Evolutionary conservation across 495 filamentous ascomycete species (phyloP), one percentile per base, ranked within the genome.

Genomic region (Penicillium cinerascens): DNA sequence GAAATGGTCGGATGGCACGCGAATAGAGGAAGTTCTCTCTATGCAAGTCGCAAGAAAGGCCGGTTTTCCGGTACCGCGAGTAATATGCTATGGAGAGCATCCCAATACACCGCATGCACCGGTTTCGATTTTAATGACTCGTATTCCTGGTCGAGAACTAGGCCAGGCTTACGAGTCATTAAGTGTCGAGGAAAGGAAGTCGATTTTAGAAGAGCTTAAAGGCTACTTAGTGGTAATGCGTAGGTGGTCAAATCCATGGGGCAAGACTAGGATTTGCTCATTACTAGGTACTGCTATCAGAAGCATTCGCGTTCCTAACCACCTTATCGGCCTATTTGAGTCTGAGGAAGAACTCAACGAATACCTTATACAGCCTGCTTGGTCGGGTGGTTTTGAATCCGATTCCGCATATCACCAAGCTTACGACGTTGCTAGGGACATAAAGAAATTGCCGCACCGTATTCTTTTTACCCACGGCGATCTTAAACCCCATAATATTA

Each of bases 11-110:
- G 60, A 70, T 62, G 59, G 66, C 36, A 70, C 66, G 44, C 51
- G 58, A 23, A 42, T 72, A 26, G 63, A 72, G 51, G 67, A 72
- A 53, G 63, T 62, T 29, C 40, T 64, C 26, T 55, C 67, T 40
- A 72, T 64, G 52, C 38, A 64, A 48, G 52, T 68, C 33, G 61
- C 66, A 3, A 45, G 58, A 52, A 52, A 44, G 35, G 62, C 63
- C 27, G 60, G 62, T 10, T 51, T 68, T 27, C 64, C 66, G 51
- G 67, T 66, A 29, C 63, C 61, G 37, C 56, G 58, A 51, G 65
- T 69, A 18, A 54, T 71, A 29, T 61, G 59, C 51, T 72, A 70
- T 60, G 67, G 65, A 21, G 65, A 69, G 36, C 67, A 72, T 60
- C 64, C 62, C 36, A 52, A 68, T 50, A 63, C 54, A 23, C 64